These are phyloP conservation scores for Anthoceros angustus DNA, from an alignment of 225 moss, liverwort and hornwort genomes.

Conservation along the genomic window DNA sequence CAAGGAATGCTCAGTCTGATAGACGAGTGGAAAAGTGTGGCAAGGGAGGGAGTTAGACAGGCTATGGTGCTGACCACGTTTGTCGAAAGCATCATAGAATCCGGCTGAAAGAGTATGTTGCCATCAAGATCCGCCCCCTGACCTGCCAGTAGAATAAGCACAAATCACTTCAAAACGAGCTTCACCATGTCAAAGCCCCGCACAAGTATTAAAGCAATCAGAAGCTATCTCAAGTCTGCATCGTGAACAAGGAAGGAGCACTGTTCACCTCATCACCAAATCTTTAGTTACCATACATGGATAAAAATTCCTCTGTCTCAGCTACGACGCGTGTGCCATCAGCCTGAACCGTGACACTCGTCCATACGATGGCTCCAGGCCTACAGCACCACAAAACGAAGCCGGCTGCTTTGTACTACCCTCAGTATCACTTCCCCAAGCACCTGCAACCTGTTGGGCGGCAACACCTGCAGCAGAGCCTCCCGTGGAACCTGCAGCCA, in stretches of 20 bases:
- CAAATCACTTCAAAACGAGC: neutral
- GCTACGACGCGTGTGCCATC: slow-evolving; percentile 90
- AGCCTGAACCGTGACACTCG: slow-evolving; percentile 85
- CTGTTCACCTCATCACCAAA: slow-evolving; percentile 65
- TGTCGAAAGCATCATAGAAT: slow-evolving; percentile 93
- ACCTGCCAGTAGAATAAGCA: slow-evolving; percentile 27
- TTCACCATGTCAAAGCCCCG: too few species aligned
- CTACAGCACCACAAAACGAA: slow-evolving; percentile 85
- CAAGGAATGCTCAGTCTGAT: neutral
- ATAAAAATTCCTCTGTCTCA: slow-evolving; percentile 55
- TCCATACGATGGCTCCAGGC: slow-evolving; percentile 83
- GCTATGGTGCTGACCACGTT: slow-evolving; percentile 59
- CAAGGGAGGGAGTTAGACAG: neutral
- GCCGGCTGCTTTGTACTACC: slow-evolving; percentile 90
- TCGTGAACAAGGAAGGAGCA: too few species aligned
- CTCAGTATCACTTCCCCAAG: slow-evolving; percentile 82
- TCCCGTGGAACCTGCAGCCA: slow-evolving; percentile 89
- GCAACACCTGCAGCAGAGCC: slow-evolving; percentile 92
- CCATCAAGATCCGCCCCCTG: slow-evolving; percentile 87
- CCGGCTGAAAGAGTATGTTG: slow-evolving; percentile 92
- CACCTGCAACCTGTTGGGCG: slow-evolving; percentile 67
- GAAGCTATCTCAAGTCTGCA: too few species aligned
- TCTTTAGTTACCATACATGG: slow-evolving; percentile 71
- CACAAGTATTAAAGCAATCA: too few species aligned
- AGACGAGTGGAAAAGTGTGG: neutral